Evolutionary conservation across 805 yeast genomes (phyloP).

Genomic region (Cyberlindnera subsufficiens): DNA sequence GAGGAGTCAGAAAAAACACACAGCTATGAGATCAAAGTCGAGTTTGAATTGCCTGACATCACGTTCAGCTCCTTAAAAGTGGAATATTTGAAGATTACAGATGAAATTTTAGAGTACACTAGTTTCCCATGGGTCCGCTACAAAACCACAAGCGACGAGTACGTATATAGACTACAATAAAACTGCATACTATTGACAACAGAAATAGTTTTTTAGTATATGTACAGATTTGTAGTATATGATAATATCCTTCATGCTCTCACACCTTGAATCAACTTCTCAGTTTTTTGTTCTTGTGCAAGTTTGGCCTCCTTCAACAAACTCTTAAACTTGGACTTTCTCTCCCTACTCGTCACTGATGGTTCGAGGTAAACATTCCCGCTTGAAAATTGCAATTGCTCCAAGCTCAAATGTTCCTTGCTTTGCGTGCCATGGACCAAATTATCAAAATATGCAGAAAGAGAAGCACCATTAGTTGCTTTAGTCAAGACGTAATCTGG

Average conservation of each 20-base stretch:
- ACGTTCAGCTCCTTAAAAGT: conserved; percentile 64
- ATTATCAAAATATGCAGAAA: conserved; percentile 25
- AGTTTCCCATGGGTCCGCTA: conserved; percentile 80
- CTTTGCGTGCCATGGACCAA: conserved; percentile 22
- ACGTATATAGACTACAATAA: conserved; percentile 20
- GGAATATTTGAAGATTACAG: conserved; percentile 61
- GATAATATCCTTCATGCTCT: conserved; percentile 9
- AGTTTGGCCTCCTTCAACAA: conserved; percentile 20
- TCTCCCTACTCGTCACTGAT: conserved; percentile 18
- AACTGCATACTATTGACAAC: neutral
- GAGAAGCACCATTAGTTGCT: conserved; percentile 23
- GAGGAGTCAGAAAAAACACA: conserved; percentile 7
- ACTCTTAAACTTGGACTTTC: conserved; percentile 18
- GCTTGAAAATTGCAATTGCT: conserved; percentile 13
- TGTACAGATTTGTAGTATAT: neutral
- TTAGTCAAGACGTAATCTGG: conserved; percentile 32
- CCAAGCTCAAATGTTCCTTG: conserved; percentile 12
- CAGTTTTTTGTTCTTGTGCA: conserved; percentile 19
- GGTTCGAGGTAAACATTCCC: conserved; percentile 20
- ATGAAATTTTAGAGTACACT: conserved; percentile 48
- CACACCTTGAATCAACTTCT: conserved; percentile 16
- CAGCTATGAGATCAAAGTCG: conserved; percentile 36
- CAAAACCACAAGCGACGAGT: conserved; percentile 34
- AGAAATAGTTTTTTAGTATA: neutral
- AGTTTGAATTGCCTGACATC: conserved; percentile 59